Conservation (phyloP, 306 rosid species). For the Cicer cuneatum region DNA sequence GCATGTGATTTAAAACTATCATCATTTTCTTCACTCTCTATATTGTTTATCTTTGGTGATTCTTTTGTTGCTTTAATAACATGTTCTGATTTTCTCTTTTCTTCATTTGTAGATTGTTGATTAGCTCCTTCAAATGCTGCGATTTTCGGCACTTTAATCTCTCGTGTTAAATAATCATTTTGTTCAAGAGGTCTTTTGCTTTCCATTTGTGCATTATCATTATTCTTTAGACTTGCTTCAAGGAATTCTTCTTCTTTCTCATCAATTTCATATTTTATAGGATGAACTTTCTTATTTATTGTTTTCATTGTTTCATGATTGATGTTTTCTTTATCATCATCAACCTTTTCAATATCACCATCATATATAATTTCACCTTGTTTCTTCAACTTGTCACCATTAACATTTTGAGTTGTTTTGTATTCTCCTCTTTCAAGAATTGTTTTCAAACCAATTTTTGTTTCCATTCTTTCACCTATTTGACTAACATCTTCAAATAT, state of each 20-base stretch:
- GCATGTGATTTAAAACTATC: slow-evolving; percentile 8
- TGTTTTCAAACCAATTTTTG: slow-evolving; percentile 15
- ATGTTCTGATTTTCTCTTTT: slow-evolving; percentile 26
- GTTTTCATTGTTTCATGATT: slow-evolving; percentile 15
- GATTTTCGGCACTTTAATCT: neutral
- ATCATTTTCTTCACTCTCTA: neutral
- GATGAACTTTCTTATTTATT: slow-evolving; percentile 14
- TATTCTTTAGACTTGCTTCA: neutral
- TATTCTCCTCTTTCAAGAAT: slow-evolving; percentile 26
- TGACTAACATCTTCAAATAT: neutral
- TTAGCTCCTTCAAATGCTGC: neutral
- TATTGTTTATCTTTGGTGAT: neutral
- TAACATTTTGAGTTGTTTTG: neutral
- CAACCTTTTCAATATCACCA: slow-evolving; percentile 2
- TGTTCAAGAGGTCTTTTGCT: slow-evolving; percentile 27
- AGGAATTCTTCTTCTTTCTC: slow-evolving; percentile 21
- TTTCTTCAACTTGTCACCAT: slow-evolving; percentile 31
- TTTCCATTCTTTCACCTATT: slow-evolving; percentile 15
- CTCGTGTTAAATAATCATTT: slow-evolving; percentile 4
- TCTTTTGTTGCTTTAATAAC: neutral
- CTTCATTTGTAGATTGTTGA: slow-evolving; percentile 24
- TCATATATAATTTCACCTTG: slow-evolving; percentile 3
- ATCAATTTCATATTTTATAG: slow-evolving; percentile 14
- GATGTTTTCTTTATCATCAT: slow-evolving; percentile 23
- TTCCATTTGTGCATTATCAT: neutral